Conservation (phyloP, 2,329 filamentous ascomycete genomes). For the Fusarium sp. region DNA sequence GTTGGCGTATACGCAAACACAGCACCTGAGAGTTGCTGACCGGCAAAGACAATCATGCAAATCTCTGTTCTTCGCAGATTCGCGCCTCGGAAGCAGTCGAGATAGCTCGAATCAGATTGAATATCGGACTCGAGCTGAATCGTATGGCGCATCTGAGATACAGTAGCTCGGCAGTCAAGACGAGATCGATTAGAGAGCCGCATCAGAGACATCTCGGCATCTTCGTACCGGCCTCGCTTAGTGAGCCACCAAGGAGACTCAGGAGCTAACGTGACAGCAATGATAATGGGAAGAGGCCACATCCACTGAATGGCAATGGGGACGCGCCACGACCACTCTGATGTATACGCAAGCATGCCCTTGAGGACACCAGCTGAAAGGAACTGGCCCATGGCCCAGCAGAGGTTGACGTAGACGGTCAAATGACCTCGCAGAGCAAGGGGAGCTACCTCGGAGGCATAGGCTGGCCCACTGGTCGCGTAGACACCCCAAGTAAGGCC, state of each 20-base stretch:
- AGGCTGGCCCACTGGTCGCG: conserved; percentile 55
- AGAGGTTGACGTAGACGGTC: conserved; percentile 57
- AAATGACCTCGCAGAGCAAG: conserved; percentile 55
- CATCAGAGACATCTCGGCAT: conserved; percentile 43
- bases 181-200: conserved; percentile 52
- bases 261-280: conserved; percentile 46
- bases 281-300: conserved; percentile 47
- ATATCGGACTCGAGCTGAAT: conserved; percentile 57
- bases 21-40: conserved; percentile 54
- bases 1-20: conserved; percentile 58
- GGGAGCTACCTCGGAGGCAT: conserved; percentile 59
- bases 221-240: conserved; percentile 41
- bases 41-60: conserved; percentile 56
- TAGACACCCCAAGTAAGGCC: conserved; percentile 58
- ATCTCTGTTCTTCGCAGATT: conserved; percentile 61
- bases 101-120: conserved; percentile 53
- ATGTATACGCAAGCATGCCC: conserved; percentile 44
- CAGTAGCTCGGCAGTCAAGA: conserved; percentile 54
- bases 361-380: conserved; percentile 51
- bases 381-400: conserved; percentile 57
- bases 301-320: conserved; percentile 55
- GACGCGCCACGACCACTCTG: conserved; percentile 52
- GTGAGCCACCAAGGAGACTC: conserved; percentile 52
- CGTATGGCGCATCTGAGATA: conserved; percentile 76
- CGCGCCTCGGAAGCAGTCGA: conserved; percentile 61